Evolutionary conservation across 106 monocot species (phyloP), one percentile per base, ranked within the genome.

Genomic region (Allium cepa): DNA sequence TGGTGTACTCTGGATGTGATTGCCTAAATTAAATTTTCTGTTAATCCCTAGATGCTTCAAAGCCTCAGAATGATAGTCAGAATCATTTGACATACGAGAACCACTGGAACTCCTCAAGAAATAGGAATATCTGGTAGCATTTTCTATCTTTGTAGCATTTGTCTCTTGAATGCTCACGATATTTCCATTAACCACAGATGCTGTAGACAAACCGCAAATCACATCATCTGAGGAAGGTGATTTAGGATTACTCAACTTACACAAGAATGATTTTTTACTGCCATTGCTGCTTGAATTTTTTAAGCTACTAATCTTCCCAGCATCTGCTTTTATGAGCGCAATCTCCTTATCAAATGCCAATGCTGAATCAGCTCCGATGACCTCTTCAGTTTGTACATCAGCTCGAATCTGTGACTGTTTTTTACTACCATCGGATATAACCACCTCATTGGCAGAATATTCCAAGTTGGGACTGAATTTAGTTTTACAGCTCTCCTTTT

Each of bases 91-190:
- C 58, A 49, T 17, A 48, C 8, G 12, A 71, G 65, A 56, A 70
- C 63, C 71, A 27, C 45, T 47, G 10, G 60, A 78, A 56, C 46
- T 72, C 10, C 56, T 70, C 26, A 70, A 50, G 12, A 56, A 57
- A 50, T 28, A 57, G 15, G 56, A 26, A 28, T 8, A 10, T 67
- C 28, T 28, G 66, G 58, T 45, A 22, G 46, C 2, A 50, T 50
- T 8, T 50, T 58, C 26, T 17, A 10, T 65, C 26, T 64, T 59
- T 46, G 15, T 6, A 56, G 13, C 49, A 18, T 26, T 22, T 53
- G 16, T 8, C 4, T 50, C 71, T 15, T 14, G 7, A 36, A 50
- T 16, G 49, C 48, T 15, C 56, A 17, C 9, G 26, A 10, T 49
- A 4, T 15, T 47, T 62, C 26, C 28, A 14, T 26, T 10, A 11